Percentiles rank a stretch among this genome's conserved stretches.
Conservation (phyloP, 2,329 filamentous ascomycete genomes). For the Diaporthe citri region DNA sequence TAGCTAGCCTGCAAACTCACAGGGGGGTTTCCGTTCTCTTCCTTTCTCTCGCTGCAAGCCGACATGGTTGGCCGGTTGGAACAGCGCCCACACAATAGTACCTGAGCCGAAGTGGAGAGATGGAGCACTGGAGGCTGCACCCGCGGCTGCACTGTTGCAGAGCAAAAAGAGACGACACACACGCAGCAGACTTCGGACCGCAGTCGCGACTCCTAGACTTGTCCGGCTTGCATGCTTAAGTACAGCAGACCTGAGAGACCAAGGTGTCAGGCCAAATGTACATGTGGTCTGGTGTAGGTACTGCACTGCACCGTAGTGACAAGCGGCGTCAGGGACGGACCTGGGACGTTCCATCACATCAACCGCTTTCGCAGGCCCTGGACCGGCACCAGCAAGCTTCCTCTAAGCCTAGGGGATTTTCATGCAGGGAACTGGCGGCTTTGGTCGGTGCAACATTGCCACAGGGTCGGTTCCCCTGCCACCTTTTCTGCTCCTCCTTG, state of each 20-base stretch:
- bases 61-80: slow-evolving; percentile 31
- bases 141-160: slow-evolving; percentile 31
- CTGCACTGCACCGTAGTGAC: background rate
- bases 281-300: background rate
- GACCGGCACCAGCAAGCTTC: slow-evolving; percentile 37
- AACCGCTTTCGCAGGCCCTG: slow-evolving; percentile 22
- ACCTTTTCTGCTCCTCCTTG: slow-evolving; percentile 38
- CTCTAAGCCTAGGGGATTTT: slow-evolving; percentile 36
- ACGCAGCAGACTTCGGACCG: background rate
- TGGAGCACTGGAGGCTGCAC: background rate
- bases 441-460: slow-evolving; percentile 40
- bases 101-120: slow-evolving; percentile 38
- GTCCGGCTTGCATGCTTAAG: background rate
- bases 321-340: slow-evolving; percentile 38
- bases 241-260: background rate
- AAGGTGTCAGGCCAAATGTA: background rate
- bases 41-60: slow-evolving; percentile 20
- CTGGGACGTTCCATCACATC: slow-evolving; percentile 36
- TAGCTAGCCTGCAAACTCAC: slow-evolving; percentile 35
- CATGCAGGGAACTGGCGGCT: slow-evolving; percentile 38
- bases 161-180: slow-evolving; percentile 4
- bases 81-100: slow-evolving; percentile 33
- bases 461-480: slow-evolving; percentile 41
- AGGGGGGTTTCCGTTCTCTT: slow-evolving; percentile 13
- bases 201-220: background rate